Evolutionary conservation across 2,329 filamentous ascomycete genomes (phyloP), one percentile per base, ranked within the genome.

Genomic region (Ascochyta lentis): DNA sequence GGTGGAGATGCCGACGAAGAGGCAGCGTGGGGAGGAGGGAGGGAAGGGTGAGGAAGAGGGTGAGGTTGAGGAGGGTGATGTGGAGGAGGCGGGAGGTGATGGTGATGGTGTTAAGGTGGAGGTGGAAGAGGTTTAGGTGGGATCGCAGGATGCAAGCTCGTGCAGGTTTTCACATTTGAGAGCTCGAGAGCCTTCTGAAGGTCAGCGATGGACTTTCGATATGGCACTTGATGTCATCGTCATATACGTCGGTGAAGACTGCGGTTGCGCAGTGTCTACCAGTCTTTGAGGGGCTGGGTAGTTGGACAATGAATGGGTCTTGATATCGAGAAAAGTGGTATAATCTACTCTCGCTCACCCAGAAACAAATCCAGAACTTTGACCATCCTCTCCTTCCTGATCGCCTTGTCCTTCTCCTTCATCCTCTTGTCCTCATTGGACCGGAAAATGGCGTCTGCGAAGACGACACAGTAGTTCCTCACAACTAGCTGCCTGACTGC

Each of bases 291-390:
- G 37, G 19, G 12, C 29, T 31, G 10, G 29, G 29, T 12, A 31
- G 29, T 31, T 12, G 29, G 12, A 12, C 19, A 19, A 19, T 19
- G 19, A 19, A 13, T 31, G 9, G 12, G 29, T 31, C 29, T 31
- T 31, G 9, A 31, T 31, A 5, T 13, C 10, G 12, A 15, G 13
- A 12, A 13, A 31, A 13, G 10, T 27, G 27, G 27, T 40, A 41
- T 49, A 10, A 31, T 23, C 49, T 43, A 33, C 29, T 48, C 43
- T n/a, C 22, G 27, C 42, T 42, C 42, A 1, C 15, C 44, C 33
- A 91, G 69, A 62, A 96, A 96, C 26, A 91, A 77, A 70, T 92
- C 89, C 27, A 96, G 71, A 12, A 93, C 76, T 9, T 82, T 82
- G 52, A 82, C 81, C 78, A 87, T 89, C 70, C 84, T 84, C 54